phyloP scores from a whole-genome alignment of 192 early-diverging fungal genomes.

The Podila horticola region DNA sequence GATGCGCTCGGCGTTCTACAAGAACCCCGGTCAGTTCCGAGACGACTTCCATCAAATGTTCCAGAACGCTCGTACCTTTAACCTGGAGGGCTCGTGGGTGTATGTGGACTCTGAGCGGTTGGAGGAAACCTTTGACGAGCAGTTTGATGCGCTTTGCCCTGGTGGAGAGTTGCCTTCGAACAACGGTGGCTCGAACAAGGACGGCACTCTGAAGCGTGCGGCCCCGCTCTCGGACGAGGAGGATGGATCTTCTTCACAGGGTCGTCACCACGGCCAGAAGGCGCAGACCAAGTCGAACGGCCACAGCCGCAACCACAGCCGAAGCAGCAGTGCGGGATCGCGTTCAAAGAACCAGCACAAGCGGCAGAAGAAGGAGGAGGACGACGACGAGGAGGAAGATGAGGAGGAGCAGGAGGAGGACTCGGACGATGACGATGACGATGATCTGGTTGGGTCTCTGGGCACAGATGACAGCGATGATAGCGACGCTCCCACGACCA shows the following conservation, averaged over 20 bases:
- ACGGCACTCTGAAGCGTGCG: conserved; percentile 37
- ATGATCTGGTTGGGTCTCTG: conserved; percentile 34
- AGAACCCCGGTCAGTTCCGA: conserved; percentile 69
- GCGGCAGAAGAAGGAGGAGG: conserved; percentile 19
- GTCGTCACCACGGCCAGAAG: conserved; percentile 12
- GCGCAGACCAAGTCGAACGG: conserved; percentile 31
- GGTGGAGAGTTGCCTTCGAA: conserved; percentile 45
- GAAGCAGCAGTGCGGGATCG: conserved; percentile 42
- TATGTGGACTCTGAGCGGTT: conserved; percentile 85
- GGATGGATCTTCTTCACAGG: conserved; percentile 27
- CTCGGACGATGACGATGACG: conserved; percentile 29
- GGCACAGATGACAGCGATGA: conserved; percentile 47
- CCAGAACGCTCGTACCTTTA: conserved; percentile 92
- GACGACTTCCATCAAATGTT: conserved; percentile 91
- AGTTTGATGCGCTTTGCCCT: conserved; percentile 54
- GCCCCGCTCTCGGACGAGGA: conserved; percentile 46
- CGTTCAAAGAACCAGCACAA: conserved; percentile 38
- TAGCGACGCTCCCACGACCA: conserved; percentile 19
- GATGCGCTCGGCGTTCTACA: conserved; percentile 78
- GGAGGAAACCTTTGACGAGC: conserved; percentile 56
- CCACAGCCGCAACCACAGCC: conserved; percentile 38
- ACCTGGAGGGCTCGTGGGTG: conserved; percentile 89
- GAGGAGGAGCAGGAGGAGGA: conserved; percentile 39
- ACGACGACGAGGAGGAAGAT: conserved; percentile 35
- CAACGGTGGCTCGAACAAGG: conserved; percentile 12